Base-by-base conservation (phyloP, 768 basidiomycete species). In the Collybiopsis luxurians region DNA sequence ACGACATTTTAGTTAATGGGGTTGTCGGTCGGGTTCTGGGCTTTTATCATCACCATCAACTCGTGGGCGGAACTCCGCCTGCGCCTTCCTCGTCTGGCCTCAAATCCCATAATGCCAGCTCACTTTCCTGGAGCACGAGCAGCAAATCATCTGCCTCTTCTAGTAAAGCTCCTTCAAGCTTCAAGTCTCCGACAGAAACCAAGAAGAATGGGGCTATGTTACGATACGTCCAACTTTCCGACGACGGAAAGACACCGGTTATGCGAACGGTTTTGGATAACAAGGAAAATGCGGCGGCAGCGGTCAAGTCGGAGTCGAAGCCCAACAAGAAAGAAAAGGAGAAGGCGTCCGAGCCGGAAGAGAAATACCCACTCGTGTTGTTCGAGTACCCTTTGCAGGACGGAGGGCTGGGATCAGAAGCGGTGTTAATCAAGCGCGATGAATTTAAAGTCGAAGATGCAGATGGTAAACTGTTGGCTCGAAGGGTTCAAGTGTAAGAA, bases 1-100 rank as follows among this genome's bases (percentile, higher is more conserved):
- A 89, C 59, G 87, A 88, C 28, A 77, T 76, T 4, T 78, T 92
- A 24, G 90, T 92, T 39, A 92, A 92, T 64, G 90, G 90, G 3
- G 84, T 81, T 39, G 84, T 90, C 71, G 90, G 90, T 9, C 82
- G 78, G 55, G 78, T 92, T n/a, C 60, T 86, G 27, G 79, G 80
- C 15, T 92, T 92, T 67, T 64, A 60, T 51, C 40, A 61, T 24
- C 57, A 6, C 75, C 12, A 26, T 19, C 31, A 55, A 23, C 45
- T 55, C 17, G 19, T 36, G 24, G n/a, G 28, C 23, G 54, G 54
- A 6, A 28, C 24, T 26, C 26, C 40, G 27, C 36, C 36, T 3
- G 17, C 57, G 28, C 6, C 42, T 15, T 23, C 21, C 17, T 0
- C 23, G 13, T 43, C 49, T 2, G 24, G 27, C 11, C 17, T 23